Percentiles rank a stretch among this genome's conserved stretches.
phyloP scores from a whole-genome alignment of 345 rosid genomes.

The Turritis glabra region DNA sequence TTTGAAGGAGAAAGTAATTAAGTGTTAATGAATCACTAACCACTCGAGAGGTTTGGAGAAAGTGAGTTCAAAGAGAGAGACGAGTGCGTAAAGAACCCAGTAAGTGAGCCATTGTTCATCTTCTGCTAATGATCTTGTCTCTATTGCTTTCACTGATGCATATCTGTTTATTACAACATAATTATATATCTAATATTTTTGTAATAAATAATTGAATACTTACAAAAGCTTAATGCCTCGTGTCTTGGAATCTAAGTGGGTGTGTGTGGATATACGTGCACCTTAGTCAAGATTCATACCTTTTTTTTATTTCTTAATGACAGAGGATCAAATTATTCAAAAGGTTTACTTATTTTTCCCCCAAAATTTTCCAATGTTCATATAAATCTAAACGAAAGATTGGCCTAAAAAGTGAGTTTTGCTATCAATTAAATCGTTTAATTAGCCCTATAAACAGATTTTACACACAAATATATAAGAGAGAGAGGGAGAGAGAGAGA shows the following conservation, averaged over 20 bases:
- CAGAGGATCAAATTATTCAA: background rate
- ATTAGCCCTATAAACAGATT: background rate
- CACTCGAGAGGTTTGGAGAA: constrained; percentile 82
- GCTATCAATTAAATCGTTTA: background rate
- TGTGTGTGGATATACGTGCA: constrained; percentile 29
- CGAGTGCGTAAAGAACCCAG: constrained; percentile 89
- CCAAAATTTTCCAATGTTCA: background rate
- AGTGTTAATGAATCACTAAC: constrained; percentile 42
- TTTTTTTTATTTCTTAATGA: background rate
- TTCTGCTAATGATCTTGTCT: constrained; percentile 74
- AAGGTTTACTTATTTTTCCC: background rate
- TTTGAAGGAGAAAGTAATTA: background rate
- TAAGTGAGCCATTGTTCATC: constrained; percentile 97
- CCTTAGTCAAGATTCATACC: background rate
- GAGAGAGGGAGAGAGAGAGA: background rate
- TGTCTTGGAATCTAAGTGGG: constrained; percentile 33
- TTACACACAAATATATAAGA: background rate
- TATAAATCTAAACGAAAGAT: constrained; percentile 7
- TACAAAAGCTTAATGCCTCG: constrained; percentile 5
- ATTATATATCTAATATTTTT: too few species aligned
- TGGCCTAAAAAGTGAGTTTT: background rate
- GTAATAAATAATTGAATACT: too few species aligned
- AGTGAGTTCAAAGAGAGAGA: constrained; percentile 85
- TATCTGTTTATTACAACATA: constrained; percentile 47
- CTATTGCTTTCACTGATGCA: constrained; percentile 91